Percentiles rank a stretch among this genome's conserved stretches.
Conservation (phyloP, 2,329 filamentous ascomycete species). For the Aspergillus piperis region DNA sequence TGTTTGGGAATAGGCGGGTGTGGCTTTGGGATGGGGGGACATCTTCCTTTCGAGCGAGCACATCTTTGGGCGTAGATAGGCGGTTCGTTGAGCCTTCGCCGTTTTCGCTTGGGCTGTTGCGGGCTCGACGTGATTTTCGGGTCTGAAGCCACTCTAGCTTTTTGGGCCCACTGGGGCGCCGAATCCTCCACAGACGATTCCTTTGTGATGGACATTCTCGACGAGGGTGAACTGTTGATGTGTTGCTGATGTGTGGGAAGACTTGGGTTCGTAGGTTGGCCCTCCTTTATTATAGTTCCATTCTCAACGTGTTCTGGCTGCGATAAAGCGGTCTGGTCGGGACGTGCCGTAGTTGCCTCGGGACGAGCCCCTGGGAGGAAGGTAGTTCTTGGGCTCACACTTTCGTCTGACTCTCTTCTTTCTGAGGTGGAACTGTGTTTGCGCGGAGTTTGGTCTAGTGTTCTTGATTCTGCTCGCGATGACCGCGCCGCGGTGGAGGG, state of each 20-base stretch:
- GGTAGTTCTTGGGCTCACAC: conserved; percentile 74
- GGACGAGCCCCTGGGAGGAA: conserved; percentile 31
- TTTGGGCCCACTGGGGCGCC: conserved; percentile 21
- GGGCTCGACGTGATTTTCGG: conserved; percentile 22
- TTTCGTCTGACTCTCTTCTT: conserved; percentile 69
- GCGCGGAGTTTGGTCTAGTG: conserved; percentile 30
- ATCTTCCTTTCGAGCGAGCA: conserved; percentile 43
- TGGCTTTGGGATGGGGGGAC: conserved; percentile 44
- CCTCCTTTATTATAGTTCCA: conserved; percentile 27
- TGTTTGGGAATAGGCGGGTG: conserved; percentile 37
- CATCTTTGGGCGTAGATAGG: conserved; percentile 54
- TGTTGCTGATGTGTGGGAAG: conserved; percentile 18
- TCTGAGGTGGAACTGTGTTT: conserved; percentile 58
- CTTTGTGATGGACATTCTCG: conserved; percentile 19
- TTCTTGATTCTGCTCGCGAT: conserved; percentile 46
- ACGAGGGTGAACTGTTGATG: conserved; percentile 33
- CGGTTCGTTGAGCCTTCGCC: conserved; percentile 54
- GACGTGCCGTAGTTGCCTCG: conserved; percentile 27
- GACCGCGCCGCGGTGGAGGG: conserved; percentile 31
- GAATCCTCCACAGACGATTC: conserved; percentile 16
- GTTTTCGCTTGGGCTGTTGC: conserved; percentile 51
- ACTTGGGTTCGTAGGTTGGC: conserved; percentile 18
- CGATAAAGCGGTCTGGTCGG: conserved; percentile 28
- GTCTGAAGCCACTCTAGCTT: conserved; percentile 28
- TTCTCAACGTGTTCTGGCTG: conserved; percentile 33